Evolutionary conservation across 345 rosid genomes (phyloP), one percentile per base, ranked within the genome.

Genomic region (Anacardium occidentale): DNA sequence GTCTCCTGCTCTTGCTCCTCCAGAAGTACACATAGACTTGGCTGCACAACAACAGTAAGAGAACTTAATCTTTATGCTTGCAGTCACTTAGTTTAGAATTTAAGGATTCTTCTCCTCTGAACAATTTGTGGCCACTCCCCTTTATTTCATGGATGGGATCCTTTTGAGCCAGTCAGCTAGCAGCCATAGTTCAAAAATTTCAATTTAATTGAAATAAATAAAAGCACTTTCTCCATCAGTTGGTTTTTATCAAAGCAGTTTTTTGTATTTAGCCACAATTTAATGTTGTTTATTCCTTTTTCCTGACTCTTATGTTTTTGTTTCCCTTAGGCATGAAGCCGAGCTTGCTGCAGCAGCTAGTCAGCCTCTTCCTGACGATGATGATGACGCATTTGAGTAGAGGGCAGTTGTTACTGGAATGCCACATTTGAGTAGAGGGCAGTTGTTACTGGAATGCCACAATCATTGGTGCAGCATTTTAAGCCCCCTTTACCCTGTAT

Each of bases 351-450:
- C 74, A 2, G 97, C 97, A 42, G 94, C 89, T 25, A 79, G 70
- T 69, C 97, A 92, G 80, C 98, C 98, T 58, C 96, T 92, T 58
- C 97, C 97, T 0, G 97, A 92, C 25, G 97, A 92, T 14, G 91
- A 87, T 17, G 91, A 87, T 52, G 98, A 92, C 21, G 54, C 88
- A 8, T 88, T 92, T 11, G 98, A 92, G 61, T 92, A 80, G 74
- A 78, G 55, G 45, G 64, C 32, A 45, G 4, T 3, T n/a, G n/a
- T n/a, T 32, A 50, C 26, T 32, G 50, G 10, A 14, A 32, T 10
- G 9, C 13, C 10, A 29, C 64, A 47, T 88, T 92, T 11, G 98
- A 92, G 61, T 92, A 80, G 74, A 78, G 55, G 45, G 64, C 32
- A 45, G 4, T 3, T n/a, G n/a, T n/a, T 32, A 50, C 26, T 32